Evolutionary conservation across 495 filamentous ascomycete genomes (phyloP).

Genomic region (Mytilinidion resinicola): DNA sequence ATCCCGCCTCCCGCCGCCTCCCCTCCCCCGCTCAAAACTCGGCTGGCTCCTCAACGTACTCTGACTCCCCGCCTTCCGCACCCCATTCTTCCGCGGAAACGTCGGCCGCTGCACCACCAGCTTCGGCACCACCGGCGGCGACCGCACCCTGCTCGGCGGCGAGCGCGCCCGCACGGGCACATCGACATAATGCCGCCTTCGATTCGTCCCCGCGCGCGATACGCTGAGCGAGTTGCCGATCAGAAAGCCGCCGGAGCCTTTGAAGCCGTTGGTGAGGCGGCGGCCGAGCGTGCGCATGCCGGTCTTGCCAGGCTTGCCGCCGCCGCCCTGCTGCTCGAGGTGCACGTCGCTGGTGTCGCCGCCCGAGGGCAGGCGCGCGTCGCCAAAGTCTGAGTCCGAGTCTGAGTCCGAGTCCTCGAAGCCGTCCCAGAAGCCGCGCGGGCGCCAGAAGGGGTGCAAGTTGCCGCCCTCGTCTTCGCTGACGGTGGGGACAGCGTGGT

Average conservation of each 20-base stretch:
- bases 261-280: conserved; percentile 2
- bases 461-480: conserved; percentile 44
- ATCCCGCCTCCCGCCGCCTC: background rate
- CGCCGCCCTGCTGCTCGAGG: conserved; percentile 20
- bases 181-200: conserved; percentile 9
- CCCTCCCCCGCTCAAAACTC: conserved; percentile 32
- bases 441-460: conserved; percentile 77
- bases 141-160: conserved; percentile 47
- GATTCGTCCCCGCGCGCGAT: conserved; percentile 46
- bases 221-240: conserved; percentile 33
- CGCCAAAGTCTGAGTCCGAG: conserved; percentile 33
- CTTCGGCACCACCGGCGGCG: conserved; percentile 48
- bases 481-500: conserved; percentile 23
- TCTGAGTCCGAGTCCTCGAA: conserved; percentile 46
- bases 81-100: background rate
- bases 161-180: background rate
- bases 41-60: conserved; percentile 24
- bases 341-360: conserved; percentile 36
- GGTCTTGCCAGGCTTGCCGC: background rate
- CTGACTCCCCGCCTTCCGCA: conserved; percentile 10
- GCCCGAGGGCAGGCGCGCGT: conserved; percentile 27
- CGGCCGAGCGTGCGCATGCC: conserved; percentile 10
- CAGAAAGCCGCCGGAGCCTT: conserved; percentile 30
- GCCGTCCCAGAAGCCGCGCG: conserved; percentile 65
- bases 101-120: conserved; percentile 16